Evolutionary conservation across 2,329 filamentous ascomycete species (phyloP).

Genomic region (Hypocrella siamensis): DNA sequence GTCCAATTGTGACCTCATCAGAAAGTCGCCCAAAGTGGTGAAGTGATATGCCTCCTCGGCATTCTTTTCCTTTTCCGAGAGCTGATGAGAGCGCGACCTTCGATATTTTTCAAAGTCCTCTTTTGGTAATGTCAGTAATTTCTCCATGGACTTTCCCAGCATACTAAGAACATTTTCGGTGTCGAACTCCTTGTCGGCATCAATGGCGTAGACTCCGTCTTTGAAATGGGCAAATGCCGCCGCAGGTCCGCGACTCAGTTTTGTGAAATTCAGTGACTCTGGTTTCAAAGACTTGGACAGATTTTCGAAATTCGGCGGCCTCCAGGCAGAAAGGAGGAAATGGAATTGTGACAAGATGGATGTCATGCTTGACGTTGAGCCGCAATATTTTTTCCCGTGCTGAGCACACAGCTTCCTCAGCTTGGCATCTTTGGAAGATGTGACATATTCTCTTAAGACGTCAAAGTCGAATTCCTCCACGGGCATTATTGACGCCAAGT

Average conservation of each 20-base stretch:
- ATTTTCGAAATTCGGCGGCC: conserved; percentile 48
- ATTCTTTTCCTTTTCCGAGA: conserved; percentile 56
- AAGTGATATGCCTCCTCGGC: conserved; percentile 75
- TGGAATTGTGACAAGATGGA: conserved; percentile 79
- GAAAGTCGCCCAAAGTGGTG: conserved; percentile 68
- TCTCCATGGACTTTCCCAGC: conserved; percentile 93
- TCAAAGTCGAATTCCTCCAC: conserved; percentile 85
- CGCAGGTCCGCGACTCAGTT: conserved; percentile 54
- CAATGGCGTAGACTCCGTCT: conserved; percentile 81
- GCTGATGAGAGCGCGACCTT: conserved; percentile 47
- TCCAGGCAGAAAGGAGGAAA: conserved; percentile 74
- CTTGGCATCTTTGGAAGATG: conserved; percentile 68
- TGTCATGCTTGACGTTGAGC: conserved; percentile 96
- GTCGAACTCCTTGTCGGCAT: conserved; percentile 88
- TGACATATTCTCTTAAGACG: conserved; percentile 73
- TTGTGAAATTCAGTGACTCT: conserved; percentile 52
- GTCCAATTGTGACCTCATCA: conserved; percentile 92
- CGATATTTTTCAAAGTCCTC: conserved; percentile 79
- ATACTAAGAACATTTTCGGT: conserved; percentile 74
- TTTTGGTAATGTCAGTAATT: conserved; percentile 70
- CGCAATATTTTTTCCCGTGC: conserved; percentile 65
- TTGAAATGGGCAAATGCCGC: conserved; percentile 72
- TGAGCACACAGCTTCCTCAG: conserved; percentile 53
- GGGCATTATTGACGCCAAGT: conserved; percentile 85
- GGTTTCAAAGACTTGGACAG: conserved; percentile 53